Evolutionary conservation across 345 rosid genomes (phyloP), one percentile per base, ranked within the genome.

Genomic region (Rhodomyrtus tomentosa): DNA sequence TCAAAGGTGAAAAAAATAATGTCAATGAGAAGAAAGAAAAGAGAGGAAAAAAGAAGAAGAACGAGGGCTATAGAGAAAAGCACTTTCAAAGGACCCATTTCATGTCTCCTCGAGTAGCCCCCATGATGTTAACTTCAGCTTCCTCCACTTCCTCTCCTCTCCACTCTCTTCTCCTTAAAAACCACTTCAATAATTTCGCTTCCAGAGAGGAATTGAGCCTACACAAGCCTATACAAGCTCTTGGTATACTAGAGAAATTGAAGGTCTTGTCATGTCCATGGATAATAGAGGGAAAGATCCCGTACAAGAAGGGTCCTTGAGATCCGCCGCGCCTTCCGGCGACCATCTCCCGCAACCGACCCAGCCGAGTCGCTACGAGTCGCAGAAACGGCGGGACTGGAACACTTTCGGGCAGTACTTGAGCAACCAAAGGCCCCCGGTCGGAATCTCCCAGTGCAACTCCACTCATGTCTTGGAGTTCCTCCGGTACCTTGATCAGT

Each of bases 371-470:
- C 87, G 91, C 16, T 89, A 89, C 86, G 91, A 89, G 83, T 89
- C 91, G 8, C 91, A 89, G 82, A 89, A 89, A 81, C 81, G 89
- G 50, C 82, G 91, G 73, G 91, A 89, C 42, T 89, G 91, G 91
- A 89, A 89, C 76, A 89, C 91, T 50, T 89, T 89, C 56, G 88
- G 91, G 21, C 91, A 89, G 86, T 87, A 89, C 81, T 40, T 89
- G 73, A 85, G 90, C 73, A 89, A 89, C 82, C 91, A 89, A 42
- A 83, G 91, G 62, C 91, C 91, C 1, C 90, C 91, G n/a, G 90
- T 86, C 27, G 86, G 87, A 5, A 79, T 88, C 38, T 79, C 91
- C 25, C 90, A 89, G 87, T 89, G 91, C 84, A 89, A 82, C 87
- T 68, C 89, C 4, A 83, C 82, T 76, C 88, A 86, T 13, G 91